Conservation (phyloP, 2,329 filamentous ascomycete species). For the Fusarium caatingaense region DNA sequence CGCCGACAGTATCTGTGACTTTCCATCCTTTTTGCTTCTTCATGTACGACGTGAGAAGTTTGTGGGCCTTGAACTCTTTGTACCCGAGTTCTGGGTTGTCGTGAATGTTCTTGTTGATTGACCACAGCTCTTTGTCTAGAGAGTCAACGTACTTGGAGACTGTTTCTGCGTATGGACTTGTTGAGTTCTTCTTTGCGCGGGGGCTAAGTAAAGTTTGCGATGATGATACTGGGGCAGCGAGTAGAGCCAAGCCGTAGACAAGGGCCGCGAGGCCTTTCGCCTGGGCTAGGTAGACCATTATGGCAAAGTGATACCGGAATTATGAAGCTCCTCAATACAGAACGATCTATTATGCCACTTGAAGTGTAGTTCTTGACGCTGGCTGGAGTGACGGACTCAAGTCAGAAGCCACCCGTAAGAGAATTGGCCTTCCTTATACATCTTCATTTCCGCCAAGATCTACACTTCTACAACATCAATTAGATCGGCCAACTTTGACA, state of each 20-base stretch:
- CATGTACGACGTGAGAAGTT: slow-evolving; percentile 54
- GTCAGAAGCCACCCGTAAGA: background rate
- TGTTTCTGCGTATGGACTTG: slow-evolving; percentile 21
- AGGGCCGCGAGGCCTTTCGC: slow-evolving; percentile 18
- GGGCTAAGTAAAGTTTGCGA: background rate
- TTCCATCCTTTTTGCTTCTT: slow-evolving; percentile 51
- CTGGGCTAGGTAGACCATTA: slow-evolving; percentile 19
- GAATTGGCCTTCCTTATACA: background rate
- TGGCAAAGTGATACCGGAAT: too few species aligned
- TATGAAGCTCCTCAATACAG: too few species aligned
- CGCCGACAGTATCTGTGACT: slow-evolving; percentile 55
- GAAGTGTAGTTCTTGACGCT: background rate
- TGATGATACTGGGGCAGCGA: background rate
- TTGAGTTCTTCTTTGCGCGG: slow-evolving; percentile 28
- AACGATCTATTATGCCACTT: too few species aligned
- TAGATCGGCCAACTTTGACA: background rate
- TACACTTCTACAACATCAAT: background rate
- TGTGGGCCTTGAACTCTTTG: slow-evolving; percentile 57
- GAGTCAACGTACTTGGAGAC: slow-evolving; percentile 37
- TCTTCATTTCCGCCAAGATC: background rate
- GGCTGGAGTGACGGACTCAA: background rate
- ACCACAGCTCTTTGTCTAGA: slow-evolving; percentile 34
- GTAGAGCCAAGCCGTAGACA: slow-evolving; percentile 1
- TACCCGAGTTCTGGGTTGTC: slow-evolving; percentile 58
- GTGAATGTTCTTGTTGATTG: slow-evolving; percentile 56